These are phyloP conservation scores for Dryas drummondii DNA, from an alignment of 306 rosid genomes.

Conservation along the genomic window DNA sequence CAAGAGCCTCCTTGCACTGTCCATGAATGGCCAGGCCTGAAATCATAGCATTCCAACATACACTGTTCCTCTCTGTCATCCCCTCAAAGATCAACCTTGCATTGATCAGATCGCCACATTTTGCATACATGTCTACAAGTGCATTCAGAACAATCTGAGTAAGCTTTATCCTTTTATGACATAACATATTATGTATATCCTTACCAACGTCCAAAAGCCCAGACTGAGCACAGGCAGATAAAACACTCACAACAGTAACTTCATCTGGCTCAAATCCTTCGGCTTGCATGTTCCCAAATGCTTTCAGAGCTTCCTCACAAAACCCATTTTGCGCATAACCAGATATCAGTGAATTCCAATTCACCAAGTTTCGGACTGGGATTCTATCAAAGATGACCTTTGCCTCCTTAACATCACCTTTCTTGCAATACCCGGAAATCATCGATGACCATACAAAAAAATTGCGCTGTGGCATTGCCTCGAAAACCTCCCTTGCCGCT, in stretches of 20 bases:
- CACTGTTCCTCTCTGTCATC: slow-evolving; percentile 40
- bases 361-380: slow-evolving; percentile 55
- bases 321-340: slow-evolving; percentile 70
- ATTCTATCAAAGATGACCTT: slow-evolving; percentile 37
- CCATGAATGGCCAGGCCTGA: slow-evolving; percentile 63
- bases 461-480: slow-evolving; percentile 55
- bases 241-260: slow-evolving; percentile 53
- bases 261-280: slow-evolving; percentile 59
- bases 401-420: slow-evolving; percentile 49
- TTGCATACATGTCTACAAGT: slow-evolving; percentile 70
- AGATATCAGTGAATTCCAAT: slow-evolving; percentile 73
- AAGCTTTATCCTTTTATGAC: slow-evolving; percentile 30
- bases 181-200: slow-evolving; percentile 47
- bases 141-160: slow-evolving; percentile 60
- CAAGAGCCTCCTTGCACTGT: slow-evolving; percentile 54
- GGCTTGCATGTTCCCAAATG: slow-evolving; percentile 46
- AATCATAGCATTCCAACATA: slow-evolving; percentile 77
- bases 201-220: slow-evolving; percentile 54
- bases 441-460: slow-evolving; percentile 71
- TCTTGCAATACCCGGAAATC: slow-evolving; percentile 71
- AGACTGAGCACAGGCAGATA: slow-evolving; percentile 67
- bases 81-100: slow-evolving; percentile 57
- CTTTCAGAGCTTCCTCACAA: slow-evolving; percentile 49
- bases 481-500: slow-evolving; percentile 59
- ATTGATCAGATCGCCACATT: slow-evolving; percentile 64